Evolutionary conservation across 345 rosid genomes (phyloP), one percentile per base, ranked within the genome.

Genomic region (Sonneratia caseolaris): DNA sequence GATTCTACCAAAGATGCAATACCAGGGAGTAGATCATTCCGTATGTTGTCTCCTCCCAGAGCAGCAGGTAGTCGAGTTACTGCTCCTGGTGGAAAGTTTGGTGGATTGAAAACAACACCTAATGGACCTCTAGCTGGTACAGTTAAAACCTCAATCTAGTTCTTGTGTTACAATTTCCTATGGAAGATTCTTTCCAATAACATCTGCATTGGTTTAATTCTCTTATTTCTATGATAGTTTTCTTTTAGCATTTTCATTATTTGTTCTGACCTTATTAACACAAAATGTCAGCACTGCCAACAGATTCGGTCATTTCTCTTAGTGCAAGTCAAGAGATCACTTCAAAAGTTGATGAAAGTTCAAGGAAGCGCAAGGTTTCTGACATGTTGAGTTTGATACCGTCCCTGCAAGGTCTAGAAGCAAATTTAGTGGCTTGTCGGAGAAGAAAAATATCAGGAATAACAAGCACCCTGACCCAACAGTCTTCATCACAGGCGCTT

Each of bases 301-400:
- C 84, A 66, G 91, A 88, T 72, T 38, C 56, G 76, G 74, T 81
- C 69, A 61, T 55, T 68, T 57, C 10, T 75, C 82, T 75, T 64
- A 73, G 61, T 38, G 27, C 86, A 70, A 78, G 80, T 79, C 82
- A 77, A 80, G 84, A 84, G 65, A 51, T 74, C 81, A 75, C 82
- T 73, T 49, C 80, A 57, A 83, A 81, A 72, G 79, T 67, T 74
- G 87, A 84, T 68, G 84, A 80, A 70, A 81, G 79, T 79, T 81
- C 85, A 3, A 79, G 84, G 78, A 96, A 92, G 76, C 91, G 91
- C 59, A 85, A 85, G 15, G 83, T 84, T 74, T 83, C 91, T 65
- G 88, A 91, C 77, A 77, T 96, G 81, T 75, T 96, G 79, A 82
- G 79, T 77, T 85, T 84, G 79, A 84, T 92, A 81, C 98, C 98